phyloP scores from a whole-genome alignment of 1,284 basidiomycete species.

The Irpex lacteus region DNA sequence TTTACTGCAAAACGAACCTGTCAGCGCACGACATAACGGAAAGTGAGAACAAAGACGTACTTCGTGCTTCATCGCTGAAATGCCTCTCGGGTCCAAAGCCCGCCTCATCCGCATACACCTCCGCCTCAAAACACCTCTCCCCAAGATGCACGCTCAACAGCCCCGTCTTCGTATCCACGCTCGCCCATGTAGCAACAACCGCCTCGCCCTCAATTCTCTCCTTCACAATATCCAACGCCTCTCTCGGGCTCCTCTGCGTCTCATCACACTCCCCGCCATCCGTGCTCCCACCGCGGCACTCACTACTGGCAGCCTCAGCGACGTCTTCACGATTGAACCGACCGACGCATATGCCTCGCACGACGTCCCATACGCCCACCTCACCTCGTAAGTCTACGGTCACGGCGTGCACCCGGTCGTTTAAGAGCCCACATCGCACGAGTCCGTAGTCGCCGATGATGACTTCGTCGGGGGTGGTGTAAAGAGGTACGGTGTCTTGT shows the following conservation, averaged over 20 bases:
- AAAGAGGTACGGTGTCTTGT: constrained; percentile 72
- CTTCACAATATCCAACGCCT: constrained; percentile 84
- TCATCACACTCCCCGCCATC: constrained; percentile 35
- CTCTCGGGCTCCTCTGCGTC: constrained; percentile 63
- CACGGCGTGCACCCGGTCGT: constrained; percentile 89
- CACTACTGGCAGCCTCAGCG: constrained; percentile 39
- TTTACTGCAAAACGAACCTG: constrained; percentile 50
- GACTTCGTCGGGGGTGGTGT: constrained; percentile 61
- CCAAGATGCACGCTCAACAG: constrained; percentile 86
- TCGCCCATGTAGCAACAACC: constrained; percentile 82
- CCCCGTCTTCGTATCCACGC: constrained; percentile 88
- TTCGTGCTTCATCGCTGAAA: constrained; percentile 75
- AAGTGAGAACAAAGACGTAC: constrained; percentile 44
- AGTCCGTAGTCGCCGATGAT: constrained; percentile 83
- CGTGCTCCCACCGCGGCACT: constrained; percentile 19
- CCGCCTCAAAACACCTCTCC: constrained; percentile 89
- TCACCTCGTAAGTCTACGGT: constrained; percentile 87
- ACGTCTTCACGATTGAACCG: constrained; percentile 67
- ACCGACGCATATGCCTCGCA: constrained; percentile 78
- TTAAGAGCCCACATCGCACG: constrained; percentile 80
- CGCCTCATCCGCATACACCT: constrained; percentile 92
- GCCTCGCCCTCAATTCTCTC: constrained; percentile 93
- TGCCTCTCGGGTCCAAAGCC: constrained; percentile 57
- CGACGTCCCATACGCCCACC: constrained; percentile 92
- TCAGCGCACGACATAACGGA: neutral